These are phyloP conservation scores for Agrocybe chaxingu DNA, from an alignment of 768 basidiomycete genomes.

Conservation along the genomic window DNA sequence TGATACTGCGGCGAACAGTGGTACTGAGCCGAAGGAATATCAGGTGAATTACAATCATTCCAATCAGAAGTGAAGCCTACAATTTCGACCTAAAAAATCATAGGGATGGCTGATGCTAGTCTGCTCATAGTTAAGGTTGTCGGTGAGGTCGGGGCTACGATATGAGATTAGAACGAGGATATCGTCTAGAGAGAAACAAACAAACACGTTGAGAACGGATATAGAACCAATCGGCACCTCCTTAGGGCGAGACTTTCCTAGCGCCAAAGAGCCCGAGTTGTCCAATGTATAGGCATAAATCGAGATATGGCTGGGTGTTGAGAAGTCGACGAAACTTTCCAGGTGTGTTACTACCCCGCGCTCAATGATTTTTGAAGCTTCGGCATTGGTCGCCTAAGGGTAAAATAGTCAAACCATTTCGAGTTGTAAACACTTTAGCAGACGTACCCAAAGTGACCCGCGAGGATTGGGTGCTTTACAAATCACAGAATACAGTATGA, in stretches of 20 bases:
- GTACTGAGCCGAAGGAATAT: conserved; percentile 38
- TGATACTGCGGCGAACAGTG: conserved; percentile 51
- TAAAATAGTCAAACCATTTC: too few relatives aligned
- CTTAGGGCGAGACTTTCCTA: conserved; percentile 23
- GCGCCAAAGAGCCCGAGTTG: conserved; percentile 36
- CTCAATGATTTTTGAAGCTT: conserved; percentile 36
- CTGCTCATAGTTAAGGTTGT: conserved; percentile 49
- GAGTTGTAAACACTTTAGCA: too few relatives aligned
- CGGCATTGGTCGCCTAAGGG: conserved; percentile 28
- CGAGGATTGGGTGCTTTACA: conserved; percentile 10
- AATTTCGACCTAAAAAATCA: conserved; percentile 42
- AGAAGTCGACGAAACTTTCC: conserved; percentile 31
- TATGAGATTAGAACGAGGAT: conserved; percentile 3
- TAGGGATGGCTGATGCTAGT: conserved; percentile 41
- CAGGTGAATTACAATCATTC: conserved; percentile 6
- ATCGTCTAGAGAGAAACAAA: neutral
- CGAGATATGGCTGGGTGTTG: conserved; percentile 20
- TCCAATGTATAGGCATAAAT: conserved; percentile 50
- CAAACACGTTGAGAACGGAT: conserved; percentile 53
- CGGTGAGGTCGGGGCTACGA: conserved; percentile 48
- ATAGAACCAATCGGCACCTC: conserved; percentile 47
- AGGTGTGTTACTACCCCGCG: conserved; percentile 46
- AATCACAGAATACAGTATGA: conserved; percentile 31
- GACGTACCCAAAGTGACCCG: conserved; percentile 6
- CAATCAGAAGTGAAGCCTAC: conserved; percentile 31